These are phyloP conservation scores for Euryodendron excelsum DNA, from an alignment of 148 eudicot genomes.

Conservation along the genomic window DNA sequence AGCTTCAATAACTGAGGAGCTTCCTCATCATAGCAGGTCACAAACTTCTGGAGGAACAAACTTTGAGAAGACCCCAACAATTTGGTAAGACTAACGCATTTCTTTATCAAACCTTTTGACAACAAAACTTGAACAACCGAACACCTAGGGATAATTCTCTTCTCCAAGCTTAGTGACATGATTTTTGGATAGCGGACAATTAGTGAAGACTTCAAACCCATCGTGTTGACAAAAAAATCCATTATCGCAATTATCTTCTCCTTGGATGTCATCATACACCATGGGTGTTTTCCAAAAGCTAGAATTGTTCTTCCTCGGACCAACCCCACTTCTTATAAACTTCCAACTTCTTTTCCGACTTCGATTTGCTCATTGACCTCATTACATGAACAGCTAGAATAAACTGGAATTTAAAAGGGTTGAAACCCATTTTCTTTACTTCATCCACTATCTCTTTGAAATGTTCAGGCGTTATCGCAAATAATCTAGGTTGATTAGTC, in stretches of 20 bases:
- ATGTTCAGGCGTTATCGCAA: background rate
- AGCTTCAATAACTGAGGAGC: conserved; percentile 12
- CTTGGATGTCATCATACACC: conserved; percentile 18
- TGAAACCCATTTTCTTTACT: conserved; percentile 16
- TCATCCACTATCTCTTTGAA: conserved; percentile 1
- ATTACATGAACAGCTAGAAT: background rate
- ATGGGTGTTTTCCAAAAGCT: conserved; percentile 16
- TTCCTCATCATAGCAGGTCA: background rate
- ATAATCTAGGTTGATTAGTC: background rate
- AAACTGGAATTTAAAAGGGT: background rate
- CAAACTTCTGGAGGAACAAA: background rate
- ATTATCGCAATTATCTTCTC: conserved; percentile 15
- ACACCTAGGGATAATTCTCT: conserved; percentile 29
- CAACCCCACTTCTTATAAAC: conserved; percentile 27
- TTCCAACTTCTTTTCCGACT: conserved; percentile 14
- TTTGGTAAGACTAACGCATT: background rate
- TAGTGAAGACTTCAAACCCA: conserved; percentile 1
- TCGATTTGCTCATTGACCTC: background rate
- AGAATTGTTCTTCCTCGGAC: conserved; percentile 18
- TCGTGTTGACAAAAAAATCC: conserved; percentile 24
- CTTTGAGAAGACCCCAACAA: background rate
- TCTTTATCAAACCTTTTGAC: conserved; percentile 14
- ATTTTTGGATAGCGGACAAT: conserved; percentile 5
- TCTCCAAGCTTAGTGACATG: conserved; percentile 13
- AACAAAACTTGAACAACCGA: conserved; percentile 11